Conservation (phyloP, 345 rosid species). For the Populus euphratica region DNA sequence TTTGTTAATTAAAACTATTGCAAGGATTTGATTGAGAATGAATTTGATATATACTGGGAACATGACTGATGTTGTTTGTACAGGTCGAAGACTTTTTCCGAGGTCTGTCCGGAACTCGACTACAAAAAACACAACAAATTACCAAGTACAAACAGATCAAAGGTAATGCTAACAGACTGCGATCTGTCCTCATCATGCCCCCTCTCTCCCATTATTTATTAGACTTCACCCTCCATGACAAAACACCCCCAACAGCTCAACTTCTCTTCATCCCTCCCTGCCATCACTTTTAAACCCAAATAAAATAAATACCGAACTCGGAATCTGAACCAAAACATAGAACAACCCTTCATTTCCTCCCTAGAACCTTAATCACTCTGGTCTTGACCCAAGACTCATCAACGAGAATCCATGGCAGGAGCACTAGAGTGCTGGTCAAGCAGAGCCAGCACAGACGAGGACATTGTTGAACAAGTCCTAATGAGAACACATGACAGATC, state of each 20-base stretch:
- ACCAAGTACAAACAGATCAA: too few species aligned
- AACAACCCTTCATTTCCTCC: not conserved
- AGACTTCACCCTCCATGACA: not conserved
- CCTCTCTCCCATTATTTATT: not conserved
- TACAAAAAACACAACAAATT: too few species aligned
- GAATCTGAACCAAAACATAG: not conserved
- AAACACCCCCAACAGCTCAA: not conserved
- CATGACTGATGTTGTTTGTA: too few species aligned
- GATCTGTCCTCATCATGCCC: too few species aligned
- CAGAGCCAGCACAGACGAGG: constrained; percentile 80
- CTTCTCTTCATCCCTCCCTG: not conserved
- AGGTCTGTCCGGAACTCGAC: too few species aligned
- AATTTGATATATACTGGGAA: too few species aligned
- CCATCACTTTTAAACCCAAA: not conserved
- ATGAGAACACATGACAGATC: constrained; percentile 77
- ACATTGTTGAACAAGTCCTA: constrained; percentile 87
- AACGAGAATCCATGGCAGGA: constrained; percentile 58
- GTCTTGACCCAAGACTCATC: not conserved
- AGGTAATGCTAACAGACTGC: too few species aligned
- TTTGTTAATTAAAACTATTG: too few species aligned
- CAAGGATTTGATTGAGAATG: too few species aligned
- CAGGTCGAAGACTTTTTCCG: too few species aligned
- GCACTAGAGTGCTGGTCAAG: constrained; percentile 97
- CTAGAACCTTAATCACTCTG: not conserved
- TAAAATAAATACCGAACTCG: not conserved